Evolutionary conservation across 257 asterid species (phyloP).

Genomic region (Lycium barbarum): DNA sequence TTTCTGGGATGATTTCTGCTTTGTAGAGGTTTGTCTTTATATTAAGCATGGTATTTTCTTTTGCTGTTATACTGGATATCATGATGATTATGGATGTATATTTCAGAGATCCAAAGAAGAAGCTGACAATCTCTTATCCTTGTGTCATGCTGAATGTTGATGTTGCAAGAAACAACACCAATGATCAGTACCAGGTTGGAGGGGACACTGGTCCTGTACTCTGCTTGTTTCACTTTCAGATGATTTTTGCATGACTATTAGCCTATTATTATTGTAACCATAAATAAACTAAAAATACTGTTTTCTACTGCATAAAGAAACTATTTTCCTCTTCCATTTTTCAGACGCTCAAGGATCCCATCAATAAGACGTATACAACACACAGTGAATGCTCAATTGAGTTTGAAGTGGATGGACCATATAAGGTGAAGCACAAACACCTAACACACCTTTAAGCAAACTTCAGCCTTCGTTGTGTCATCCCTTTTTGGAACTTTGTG

Average conservation of each 20-base stretch:
- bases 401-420: conserved; percentile 99
- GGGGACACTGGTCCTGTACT: not conserved
- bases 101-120: conserved; percentile 79
- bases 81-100: conserved; percentile 41
- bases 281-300: conserved; percentile 31
- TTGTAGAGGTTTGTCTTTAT: conserved; percentile 15
- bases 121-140: conserved; percentile 93
- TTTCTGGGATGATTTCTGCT: not conserved
- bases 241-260: conserved; percentile 7
- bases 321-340: conserved; percentile 41
- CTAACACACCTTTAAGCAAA: conserved; percentile 39
- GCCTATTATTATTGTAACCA: not conserved
- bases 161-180: conserved; percentile 95
- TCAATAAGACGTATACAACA: conserved; percentile 70
- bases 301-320: conserved; percentile 31
- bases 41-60: not conserved
- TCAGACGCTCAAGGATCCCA: conserved; percentile 86
- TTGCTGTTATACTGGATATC: conserved; percentile 32
- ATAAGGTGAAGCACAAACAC: conserved; percentile 71
- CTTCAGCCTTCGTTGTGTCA: conserved; percentile 6
- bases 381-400: conserved; percentile 98
- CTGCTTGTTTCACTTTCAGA: conserved; percentile 28
- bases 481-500: conserved; percentile 31
- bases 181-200: conserved; percentile 94
- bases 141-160: conserved; percentile 99